Percentiles rank a stretch among this genome's conserved stretches.
Conservation (phyloP, 768 basidiomycete species). For the Leccinum imitatum region DNA sequence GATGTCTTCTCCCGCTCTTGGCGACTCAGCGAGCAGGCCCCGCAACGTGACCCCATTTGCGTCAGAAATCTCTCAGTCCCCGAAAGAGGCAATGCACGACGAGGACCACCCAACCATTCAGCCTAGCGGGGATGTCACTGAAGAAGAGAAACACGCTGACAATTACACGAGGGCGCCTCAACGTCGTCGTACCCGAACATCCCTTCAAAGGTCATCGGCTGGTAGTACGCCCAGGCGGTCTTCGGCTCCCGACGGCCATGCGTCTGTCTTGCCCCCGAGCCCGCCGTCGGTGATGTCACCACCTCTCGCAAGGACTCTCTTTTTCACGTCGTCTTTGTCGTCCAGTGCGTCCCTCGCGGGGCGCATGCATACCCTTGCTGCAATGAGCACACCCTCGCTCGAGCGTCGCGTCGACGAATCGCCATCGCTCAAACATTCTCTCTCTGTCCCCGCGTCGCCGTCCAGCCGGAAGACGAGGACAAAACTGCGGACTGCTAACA, state of each 20-base stretch:
- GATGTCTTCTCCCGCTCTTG: background rate
- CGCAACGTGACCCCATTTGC: conserved; percentile 14
- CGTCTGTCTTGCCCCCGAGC: conserved; percentile 50
- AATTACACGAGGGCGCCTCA: conserved; percentile 20
- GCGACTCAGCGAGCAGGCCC: background rate
- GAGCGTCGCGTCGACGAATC: background rate
- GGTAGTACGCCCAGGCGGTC: conserved; percentile 8
- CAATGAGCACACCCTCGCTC: background rate
- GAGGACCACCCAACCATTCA: background rate
- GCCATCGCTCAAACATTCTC: conserved; percentile 11
- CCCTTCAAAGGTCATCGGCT: background rate
- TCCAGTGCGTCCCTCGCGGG: conserved; percentile 18
- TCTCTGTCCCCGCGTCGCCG: conserved; percentile 26
- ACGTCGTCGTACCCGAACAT: conserved; percentile 13
- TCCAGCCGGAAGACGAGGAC: conserved; percentile 8
- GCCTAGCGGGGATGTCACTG: background rate
- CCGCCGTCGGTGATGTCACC: conserved; percentile 59
- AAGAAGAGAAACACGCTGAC: conserved; percentile 6
- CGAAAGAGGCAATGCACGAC: background rate
- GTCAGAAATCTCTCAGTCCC: background rate
- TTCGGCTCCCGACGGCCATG: conserved; percentile 29
- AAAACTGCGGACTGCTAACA: conserved; percentile 2
- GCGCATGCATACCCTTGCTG: background rate
- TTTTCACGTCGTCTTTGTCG: conserved; percentile 41
- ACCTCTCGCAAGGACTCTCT: conserved; percentile 53